These are phyloP conservation scores for Dactylellina cionopaga DNA, from an alignment of 2,329 filamentous ascomycete genomes.

Conservation along the genomic window DNA sequence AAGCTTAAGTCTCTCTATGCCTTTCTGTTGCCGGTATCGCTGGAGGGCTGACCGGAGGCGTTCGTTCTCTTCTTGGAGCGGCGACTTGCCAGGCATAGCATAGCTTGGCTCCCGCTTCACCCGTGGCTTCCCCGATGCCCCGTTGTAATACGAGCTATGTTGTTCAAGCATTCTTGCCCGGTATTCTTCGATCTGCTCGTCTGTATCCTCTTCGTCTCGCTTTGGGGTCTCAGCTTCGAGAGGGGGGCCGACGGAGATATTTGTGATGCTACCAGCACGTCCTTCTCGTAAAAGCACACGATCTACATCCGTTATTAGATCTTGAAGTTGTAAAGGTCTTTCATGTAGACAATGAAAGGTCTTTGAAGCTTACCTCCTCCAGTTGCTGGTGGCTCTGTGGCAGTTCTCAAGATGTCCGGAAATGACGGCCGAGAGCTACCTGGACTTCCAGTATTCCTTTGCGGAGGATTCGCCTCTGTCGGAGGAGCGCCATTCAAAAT, in stretches of 20 bases:
- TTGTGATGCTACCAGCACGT: conserved; percentile 50
- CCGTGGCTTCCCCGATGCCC: conserved; percentile 36
- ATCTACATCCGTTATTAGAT: conserved; percentile 50
- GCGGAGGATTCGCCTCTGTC: conserved; percentile 31
- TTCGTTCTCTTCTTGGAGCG: conserved; percentile 51
- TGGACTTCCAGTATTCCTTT: conserved; percentile 42
- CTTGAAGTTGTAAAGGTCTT: conserved; percentile 45
- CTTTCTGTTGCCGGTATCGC: conserved; percentile 49
- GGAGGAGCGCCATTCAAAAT: conserved; percentile 36
- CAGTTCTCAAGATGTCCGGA: conserved; percentile 43
- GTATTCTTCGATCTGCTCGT: conserved; percentile 51
- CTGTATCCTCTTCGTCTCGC: conserved; percentile 48
- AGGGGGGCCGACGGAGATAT: conserved; percentile 44
- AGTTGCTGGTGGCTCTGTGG: conserved; percentile 42
- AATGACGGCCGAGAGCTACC: conserved; percentile 38
- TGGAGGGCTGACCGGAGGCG: conserved; percentile 45
- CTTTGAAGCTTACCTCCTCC: conserved; percentile 51
- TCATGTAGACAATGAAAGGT: conserved; percentile 37
- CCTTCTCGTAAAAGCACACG: conserved; percentile 44
- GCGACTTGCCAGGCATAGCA: conserved; percentile 48
- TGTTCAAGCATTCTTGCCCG: conserved; percentile 49
- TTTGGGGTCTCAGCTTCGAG: conserved; percentile 52
- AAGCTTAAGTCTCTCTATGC: conserved; percentile 50
- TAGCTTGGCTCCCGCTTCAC: conserved; percentile 50
- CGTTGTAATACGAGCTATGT: conserved; percentile 48